Evolutionary conservation across 2,329 filamentous ascomycete species (phyloP).

Genomic region (Escovopsis weberi): DNA sequence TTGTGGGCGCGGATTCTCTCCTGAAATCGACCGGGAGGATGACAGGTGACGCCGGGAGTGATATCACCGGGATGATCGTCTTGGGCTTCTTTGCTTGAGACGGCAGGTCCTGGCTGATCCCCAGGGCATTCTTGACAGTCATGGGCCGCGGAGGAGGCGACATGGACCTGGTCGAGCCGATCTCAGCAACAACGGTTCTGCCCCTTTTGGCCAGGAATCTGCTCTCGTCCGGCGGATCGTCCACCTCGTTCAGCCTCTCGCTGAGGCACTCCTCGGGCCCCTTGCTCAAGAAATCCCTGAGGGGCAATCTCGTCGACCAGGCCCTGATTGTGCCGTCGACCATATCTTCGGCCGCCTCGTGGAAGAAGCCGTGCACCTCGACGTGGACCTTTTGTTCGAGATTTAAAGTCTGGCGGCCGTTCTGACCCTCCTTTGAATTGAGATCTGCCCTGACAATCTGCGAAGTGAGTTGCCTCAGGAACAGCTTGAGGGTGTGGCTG

Average conservation of each 20-base stretch:
- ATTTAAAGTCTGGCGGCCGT: constrained; percentile 29
- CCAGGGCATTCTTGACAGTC: constrained; percentile 17
- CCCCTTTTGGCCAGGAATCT: constrained; percentile 16
- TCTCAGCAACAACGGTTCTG: constrained; percentile 12
- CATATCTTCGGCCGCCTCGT: constrained; percentile 12
- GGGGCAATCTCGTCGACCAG: constrained; percentile 35
- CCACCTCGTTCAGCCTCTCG: constrained; percentile 32
- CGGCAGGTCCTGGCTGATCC: constrained; percentile 13
- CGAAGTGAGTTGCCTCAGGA: constrained; percentile 19
- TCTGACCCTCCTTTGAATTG: constrained; percentile 11
- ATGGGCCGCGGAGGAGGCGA: constrained; percentile 7
- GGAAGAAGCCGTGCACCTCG: constrained; percentile 44
- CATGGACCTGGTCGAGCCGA: constrained; percentile 1
- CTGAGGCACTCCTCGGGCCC: constrained; percentile 41
- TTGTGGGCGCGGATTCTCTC: constrained; percentile 15
- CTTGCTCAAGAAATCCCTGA: constrained; percentile 38
- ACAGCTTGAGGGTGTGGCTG: constrained; percentile 29
- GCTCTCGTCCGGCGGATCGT: constrained; percentile 16
- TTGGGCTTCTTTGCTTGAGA: not conserved
- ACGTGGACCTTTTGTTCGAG: constrained; percentile 40
- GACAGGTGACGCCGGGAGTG: constrained; percentile 17
- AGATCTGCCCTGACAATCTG: constrained; percentile 20
- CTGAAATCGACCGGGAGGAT: constrained; percentile 16
- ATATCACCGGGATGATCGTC: not conserved
- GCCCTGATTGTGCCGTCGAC: constrained; percentile 26